Base-by-base conservation (phyloP, 108 stramenopile species). In the Bacterosira constricta region DNA sequence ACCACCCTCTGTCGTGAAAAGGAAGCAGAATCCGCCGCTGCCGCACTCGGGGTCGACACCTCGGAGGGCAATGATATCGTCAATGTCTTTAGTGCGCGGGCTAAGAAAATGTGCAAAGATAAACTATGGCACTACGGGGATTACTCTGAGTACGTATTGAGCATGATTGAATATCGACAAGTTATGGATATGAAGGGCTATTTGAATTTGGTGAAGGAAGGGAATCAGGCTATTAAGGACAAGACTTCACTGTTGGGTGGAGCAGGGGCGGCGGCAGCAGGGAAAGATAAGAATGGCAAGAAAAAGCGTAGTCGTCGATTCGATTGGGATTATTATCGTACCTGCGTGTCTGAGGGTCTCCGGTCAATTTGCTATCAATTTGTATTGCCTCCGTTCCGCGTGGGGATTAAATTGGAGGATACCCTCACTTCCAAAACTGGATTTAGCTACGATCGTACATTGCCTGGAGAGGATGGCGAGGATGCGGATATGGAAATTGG, bases 321-420 rank as follows among this genome's bases (percentile, higher is more conserved):
- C 52, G 89, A 96, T 67, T 84, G 89, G 44, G 91, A 91, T 63
- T 90, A 79, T 66, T 96, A 96, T 55, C 75, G 95, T 35, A 86
- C 89, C 7, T 91, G 92, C 58, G 91, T 93, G 12, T 80, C 88
- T 8, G 90, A 93, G 66, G 91, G 91, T 30, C 64, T 88, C 20
- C 81, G 95, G 26, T 62, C 70, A 26, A 88, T 96, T 54, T 84
- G 85, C 49, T 93, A 93, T 64, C 71, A 82, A 15, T 96, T 93
- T 71, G 66, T 93, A 41, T 67, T 92, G 12, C 59, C 90, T 25
- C 92, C 92, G 1, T 86, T 81, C 62, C 83, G 90, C 25, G 90
- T 79, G 23, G 95, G 95, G 11, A 86, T 91, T 75, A 92, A 90
- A 65, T 72, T 94, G 27, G 84, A 94, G 63, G 93, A 90, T 53